Percentiles rank a stretch among this genome's conserved stretches.
Conservation (phyloP, 2,329 filamentous ascomycete species). For the Xylaria polymorpha region DNA sequence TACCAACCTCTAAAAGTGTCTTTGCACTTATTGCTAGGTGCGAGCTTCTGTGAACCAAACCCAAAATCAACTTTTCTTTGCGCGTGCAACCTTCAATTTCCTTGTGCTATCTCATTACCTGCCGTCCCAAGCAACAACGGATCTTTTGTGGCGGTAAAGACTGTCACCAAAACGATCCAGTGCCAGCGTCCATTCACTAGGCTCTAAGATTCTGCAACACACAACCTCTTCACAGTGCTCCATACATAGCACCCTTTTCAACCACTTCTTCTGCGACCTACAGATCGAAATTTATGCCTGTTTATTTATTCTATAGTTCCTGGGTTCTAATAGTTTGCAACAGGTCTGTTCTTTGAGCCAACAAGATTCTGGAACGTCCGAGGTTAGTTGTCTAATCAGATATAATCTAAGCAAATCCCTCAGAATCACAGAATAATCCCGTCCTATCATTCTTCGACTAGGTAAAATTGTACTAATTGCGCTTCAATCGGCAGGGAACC, state of each 20-base stretch:
- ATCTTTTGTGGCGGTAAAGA: not conserved
- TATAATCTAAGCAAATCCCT: not conserved
- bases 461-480: slow-evolving; percentile 1
- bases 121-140: not conserved
- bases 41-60: not conserved
- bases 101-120: not conserved
- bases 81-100: not conserved
- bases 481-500: not conserved
- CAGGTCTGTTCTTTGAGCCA: not conserved
- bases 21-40: not conserved
- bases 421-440: not conserved
- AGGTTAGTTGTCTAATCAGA: not conserved
- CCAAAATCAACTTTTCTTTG: not conserved
- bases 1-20: not conserved
- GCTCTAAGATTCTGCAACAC: not conserved
- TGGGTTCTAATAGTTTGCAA: not conserved
- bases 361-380: not conserved
- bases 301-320: not conserved
- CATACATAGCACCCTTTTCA: not conserved
- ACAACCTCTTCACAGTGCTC: not conserved
- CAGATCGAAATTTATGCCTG: not conserved
- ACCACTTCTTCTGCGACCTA: not conserved
- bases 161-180: not conserved
- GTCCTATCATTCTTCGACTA: not conserved
- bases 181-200: not conserved